phyloP scores from a whole-genome alignment of 2,329 filamentous ascomycete species.

The Monilinia fructigena region DNA sequence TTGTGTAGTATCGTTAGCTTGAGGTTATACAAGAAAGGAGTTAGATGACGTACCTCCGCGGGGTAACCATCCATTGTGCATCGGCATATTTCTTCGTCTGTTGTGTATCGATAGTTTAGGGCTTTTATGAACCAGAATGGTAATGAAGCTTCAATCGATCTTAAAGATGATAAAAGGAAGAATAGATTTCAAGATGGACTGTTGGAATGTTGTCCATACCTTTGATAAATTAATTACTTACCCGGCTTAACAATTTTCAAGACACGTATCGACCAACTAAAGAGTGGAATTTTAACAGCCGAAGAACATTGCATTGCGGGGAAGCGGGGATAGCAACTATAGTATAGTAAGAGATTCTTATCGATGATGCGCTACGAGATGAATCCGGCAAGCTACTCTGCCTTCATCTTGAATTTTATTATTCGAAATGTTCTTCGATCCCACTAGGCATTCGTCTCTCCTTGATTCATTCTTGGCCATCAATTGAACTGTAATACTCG shows the following conservation, averaged over 20 bases:
- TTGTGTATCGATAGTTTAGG: constrained; percentile 10
- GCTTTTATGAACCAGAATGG: neutral
- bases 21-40: neutral
- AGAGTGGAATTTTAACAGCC: neutral
- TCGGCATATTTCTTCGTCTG: constrained; percentile 41
- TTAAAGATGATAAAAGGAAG: neutral
- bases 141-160: neutral
- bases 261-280: neutral
- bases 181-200: neutral
- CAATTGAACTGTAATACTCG: neutral
- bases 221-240: constrained; percentile 1
- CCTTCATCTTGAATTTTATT: neutral
- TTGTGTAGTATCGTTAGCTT: constrained; percentile 2
- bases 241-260: constrained; percentile 4
- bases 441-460: neutral
- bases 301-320: constrained; percentile 4
- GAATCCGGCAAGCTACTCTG: neutral
- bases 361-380: neutral
- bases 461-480: neutral
- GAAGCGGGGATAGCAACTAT: constrained; percentile 3
- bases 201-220: neutral
- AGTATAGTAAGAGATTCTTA: neutral
- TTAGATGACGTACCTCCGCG: constrained; percentile 47
- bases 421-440: neutral
- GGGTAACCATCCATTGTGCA: constrained; percentile 53